Conservation (phyloP, 202 grass and related monocot species). For the Setaria italica region DNA sequence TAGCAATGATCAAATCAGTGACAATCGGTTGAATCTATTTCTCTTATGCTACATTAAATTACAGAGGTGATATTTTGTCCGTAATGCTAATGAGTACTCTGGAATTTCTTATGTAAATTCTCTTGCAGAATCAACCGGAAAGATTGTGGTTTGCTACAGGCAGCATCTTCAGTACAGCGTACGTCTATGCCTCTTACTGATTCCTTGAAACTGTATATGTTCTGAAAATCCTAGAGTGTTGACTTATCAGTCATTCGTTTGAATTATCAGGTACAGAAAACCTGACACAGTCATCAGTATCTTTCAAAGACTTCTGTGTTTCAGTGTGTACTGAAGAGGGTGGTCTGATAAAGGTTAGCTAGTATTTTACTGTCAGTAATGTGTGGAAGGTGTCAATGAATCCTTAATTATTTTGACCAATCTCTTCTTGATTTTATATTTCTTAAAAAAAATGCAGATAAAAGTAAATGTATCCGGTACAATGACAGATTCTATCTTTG, state of each 20-base stretch:
- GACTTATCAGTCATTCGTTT: neutral
- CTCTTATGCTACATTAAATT: neutral
- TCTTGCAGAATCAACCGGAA: conserved; percentile 48
- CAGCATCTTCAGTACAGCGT: conserved; percentile 54
- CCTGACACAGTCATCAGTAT: neutral
- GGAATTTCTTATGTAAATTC: conserved; percentile 9
- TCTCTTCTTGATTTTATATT: conserved; percentile 29
- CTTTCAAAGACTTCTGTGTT: conserved; percentile 55
- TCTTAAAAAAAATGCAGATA: conserved; percentile 52
- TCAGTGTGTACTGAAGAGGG: conserved; percentile 37
- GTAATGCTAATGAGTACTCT: conserved; percentile 15
- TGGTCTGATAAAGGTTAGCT: conserved; percentile 62
- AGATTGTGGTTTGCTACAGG: conserved; percentile 37
- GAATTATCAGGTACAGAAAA: conserved; percentile 50
- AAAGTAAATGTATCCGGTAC: conserved; percentile 50
- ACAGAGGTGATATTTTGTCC: neutral
- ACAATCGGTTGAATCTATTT: neutral
- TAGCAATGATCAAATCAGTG: neutral
- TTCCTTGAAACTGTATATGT: conserved; percentile 28
- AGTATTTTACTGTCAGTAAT: conserved; percentile 20
- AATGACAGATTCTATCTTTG: conserved; percentile 55
- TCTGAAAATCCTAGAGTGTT: conserved; percentile 2
- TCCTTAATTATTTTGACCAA: neutral
- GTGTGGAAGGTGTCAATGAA: neutral
- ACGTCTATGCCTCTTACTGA: conserved; percentile 9